phyloP scores from a whole-genome alignment of 2,329 filamentous ascomycete species.

The Paecilomyces variotii region DNA sequence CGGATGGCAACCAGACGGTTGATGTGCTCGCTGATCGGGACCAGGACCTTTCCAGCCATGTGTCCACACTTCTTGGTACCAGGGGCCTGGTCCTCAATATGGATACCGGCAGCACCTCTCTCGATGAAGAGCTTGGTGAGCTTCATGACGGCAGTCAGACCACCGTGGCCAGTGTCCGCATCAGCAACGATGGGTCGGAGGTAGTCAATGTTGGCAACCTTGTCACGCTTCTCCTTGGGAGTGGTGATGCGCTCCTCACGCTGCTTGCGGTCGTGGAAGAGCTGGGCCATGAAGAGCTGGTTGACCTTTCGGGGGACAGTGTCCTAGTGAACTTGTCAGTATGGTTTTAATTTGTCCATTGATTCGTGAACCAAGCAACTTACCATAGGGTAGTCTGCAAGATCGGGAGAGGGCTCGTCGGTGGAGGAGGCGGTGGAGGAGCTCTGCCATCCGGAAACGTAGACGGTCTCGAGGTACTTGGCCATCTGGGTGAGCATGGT shows the following conservation, averaged over 20 bases:
- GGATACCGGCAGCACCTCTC: constrained; percentile 92
- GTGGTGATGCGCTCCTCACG: constrained; percentile 82
- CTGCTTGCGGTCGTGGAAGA: constrained; percentile 99
- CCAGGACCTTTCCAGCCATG: constrained; percentile 97
- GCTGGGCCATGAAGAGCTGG: constrained; percentile 95
- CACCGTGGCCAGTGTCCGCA: constrained; percentile 94
- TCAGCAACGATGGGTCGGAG: constrained; percentile 93
- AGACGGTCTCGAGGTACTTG: constrained; percentile 96
- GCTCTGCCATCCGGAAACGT: constrained; percentile 98
- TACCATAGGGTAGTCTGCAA: constrained; percentile 93
- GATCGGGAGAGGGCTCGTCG: constrained; percentile 92
- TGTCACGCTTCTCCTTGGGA: constrained; percentile 63
- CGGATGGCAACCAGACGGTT: constrained; percentile 94
- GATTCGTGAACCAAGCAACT: constrained; percentile 22
- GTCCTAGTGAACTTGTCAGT: constrained; percentile 49
- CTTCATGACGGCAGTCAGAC: constrained; percentile 98
- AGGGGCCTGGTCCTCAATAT: constrained; percentile 97
- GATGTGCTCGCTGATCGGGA: constrained; percentile 96
- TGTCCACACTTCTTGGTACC: constrained; percentile 99
- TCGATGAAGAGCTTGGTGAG: constrained; percentile 96
- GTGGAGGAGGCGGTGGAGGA: constrained; percentile 92
- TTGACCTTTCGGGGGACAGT: constrained; percentile 98
- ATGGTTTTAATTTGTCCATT: constrained; percentile 1
- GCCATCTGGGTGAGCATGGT: constrained; percentile 99
- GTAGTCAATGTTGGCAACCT: constrained; percentile 78